Evolutionary conservation across 2,329 filamentous ascomycete genomes (phyloP).

Genomic region (Fusarium stilboides): DNA sequence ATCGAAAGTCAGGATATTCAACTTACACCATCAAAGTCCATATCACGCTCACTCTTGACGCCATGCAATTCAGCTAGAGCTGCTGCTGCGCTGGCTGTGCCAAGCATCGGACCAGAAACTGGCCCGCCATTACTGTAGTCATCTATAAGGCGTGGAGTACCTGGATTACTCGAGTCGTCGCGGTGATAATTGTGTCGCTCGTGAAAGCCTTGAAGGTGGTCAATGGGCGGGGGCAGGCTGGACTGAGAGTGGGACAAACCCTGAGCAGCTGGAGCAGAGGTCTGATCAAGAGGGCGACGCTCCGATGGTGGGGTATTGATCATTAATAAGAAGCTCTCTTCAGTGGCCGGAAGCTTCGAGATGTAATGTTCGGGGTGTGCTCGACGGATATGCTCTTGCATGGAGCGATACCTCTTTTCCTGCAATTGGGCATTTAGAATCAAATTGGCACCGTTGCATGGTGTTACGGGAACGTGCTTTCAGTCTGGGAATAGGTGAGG

Average conservation of each 20-base stretch:
- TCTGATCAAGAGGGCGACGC: constrained; percentile 65
- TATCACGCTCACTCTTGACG: constrained; percentile 81
- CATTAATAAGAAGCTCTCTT: constrained; percentile 98
- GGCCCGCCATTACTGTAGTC: constrained; percentile 70
- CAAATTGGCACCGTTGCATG: constrained; percentile 43
- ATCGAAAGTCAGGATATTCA: constrained; percentile 47
- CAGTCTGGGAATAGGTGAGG: constrained; percentile 31
- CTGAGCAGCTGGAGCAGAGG: constrained; percentile 53
- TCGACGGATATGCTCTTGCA: constrained; percentile 99
- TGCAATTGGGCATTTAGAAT: constrained; percentile 58
- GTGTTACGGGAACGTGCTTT: constrained; percentile 29
- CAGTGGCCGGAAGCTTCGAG: constrained; percentile 95
- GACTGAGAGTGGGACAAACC: constrained; percentile 49
- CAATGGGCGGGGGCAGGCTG: constrained; percentile 39
- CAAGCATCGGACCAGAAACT: constrained; percentile 60
- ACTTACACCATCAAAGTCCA: constrained; percentile 84
- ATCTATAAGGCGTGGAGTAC: constrained; percentile 77
- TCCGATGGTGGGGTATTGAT: constrained; percentile 89
- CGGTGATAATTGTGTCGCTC: constrained; percentile 73
- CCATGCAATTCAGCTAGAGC: constrained; percentile 87
- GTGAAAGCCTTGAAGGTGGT: constrained; percentile 50
- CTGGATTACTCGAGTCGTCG: constrained; percentile 76
- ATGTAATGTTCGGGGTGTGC: constrained; percentile 98
- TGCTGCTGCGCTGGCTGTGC: constrained; percentile 81
- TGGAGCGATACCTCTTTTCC: constrained; percentile 97